Conservation (phyloP, 78 protist species). For the Dictyostelium citrinum region DNA sequence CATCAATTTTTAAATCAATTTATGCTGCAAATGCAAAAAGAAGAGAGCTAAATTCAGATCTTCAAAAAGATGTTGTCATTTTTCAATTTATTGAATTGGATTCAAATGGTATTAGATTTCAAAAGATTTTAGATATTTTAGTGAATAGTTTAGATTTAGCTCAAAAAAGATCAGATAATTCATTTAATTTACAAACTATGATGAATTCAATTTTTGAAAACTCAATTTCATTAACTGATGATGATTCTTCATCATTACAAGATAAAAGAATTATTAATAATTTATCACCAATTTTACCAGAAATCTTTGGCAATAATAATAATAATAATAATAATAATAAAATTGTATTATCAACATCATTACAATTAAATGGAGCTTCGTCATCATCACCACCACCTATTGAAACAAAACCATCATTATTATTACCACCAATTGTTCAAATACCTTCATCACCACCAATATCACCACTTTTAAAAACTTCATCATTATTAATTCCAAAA, state of each 20-base stretch:
- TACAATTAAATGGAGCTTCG: neutral
- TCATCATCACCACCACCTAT: neutral
- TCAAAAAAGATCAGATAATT: neutral
- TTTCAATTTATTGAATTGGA: neutral
- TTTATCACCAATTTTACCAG: neutral
- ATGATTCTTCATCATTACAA: neutral
- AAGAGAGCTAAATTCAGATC: neutral
- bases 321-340: no score
- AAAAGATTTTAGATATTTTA: neutral
- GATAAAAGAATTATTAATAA: neutral
- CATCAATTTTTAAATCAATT: neutral
- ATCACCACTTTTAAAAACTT: neutral
- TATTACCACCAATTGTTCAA: neutral
- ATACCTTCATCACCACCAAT: neutral
- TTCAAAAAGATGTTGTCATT: neutral
- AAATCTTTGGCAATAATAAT: neutral
- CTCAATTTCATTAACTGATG: neutral
- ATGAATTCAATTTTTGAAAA: neutral
- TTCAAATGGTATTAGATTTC: neutral
- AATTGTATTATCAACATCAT: neutral
- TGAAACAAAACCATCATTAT: neutral
- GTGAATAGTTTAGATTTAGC: neutral
- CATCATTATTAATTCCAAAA: neutral
- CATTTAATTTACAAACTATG: neutral
- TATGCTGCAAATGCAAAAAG: neutral